Evolutionary conservation across 192 early-diverging fungal species (phyloP).

Genomic region (Phycomyces blakesleeanus): DNA sequence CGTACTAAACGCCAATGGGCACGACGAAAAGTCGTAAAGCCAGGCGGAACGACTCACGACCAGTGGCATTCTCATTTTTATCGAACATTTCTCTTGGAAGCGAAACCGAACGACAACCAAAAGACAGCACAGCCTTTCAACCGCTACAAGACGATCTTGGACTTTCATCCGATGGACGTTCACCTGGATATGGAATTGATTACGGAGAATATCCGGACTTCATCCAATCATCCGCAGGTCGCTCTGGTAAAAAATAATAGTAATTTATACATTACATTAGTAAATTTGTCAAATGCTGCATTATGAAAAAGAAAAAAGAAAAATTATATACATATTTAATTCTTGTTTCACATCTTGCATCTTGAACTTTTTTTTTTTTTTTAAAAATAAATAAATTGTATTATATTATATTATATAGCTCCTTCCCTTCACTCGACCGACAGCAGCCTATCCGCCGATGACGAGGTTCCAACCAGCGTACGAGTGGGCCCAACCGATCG

Average conservation of each 20-base stretch:
- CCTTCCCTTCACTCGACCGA: constrained; percentile 30
- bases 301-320: no score
- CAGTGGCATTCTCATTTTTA: constrained; percentile 32
- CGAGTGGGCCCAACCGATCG: background rate
- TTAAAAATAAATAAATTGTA: no score
- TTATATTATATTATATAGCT: no score
- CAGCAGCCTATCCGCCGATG: constrained; percentile 27
- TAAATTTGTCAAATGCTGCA: background rate
- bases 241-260: background rate
- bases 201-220: background rate
- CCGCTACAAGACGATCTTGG: background rate
- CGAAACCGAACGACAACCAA: constrained; percentile 13
- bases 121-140: background rate
- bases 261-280: no score
- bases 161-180: background rate
- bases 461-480: constrained; percentile 11
- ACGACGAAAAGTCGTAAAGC: constrained; percentile 30
- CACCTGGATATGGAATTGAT: background rate
- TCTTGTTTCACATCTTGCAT: background rate
- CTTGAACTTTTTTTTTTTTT: no score
- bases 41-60: constrained; percentile 24
- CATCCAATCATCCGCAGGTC: background rate
- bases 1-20: constrained; percentile 22
- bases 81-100: constrained; percentile 32
- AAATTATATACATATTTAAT: background rate